Evolutionary conservation across 108 stramenopile species (phyloP).

Genomic region (Discostella stelligeroides): DNA sequence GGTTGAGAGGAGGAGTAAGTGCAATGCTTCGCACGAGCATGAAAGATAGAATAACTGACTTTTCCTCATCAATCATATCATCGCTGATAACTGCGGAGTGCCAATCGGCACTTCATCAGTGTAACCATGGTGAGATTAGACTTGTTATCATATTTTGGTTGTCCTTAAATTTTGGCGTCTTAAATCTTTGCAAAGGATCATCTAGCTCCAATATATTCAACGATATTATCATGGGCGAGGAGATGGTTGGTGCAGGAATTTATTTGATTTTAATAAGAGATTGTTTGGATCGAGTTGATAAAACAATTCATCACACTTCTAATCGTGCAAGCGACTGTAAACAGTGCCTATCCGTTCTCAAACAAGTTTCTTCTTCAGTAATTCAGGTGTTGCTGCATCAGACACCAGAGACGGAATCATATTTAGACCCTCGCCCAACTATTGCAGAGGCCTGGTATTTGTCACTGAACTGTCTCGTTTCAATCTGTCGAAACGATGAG

Average conservation of each 20-base stretch:
- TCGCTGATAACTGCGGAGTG: conserved; percentile 66
- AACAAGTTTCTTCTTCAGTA: conserved; percentile 24
- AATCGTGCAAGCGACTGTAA: conserved; percentile 5
- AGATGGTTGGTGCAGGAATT: conserved; percentile 62
- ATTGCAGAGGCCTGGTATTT: conserved; percentile 77
- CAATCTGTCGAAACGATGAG: conserved; percentile 26
- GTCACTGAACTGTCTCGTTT: conserved; percentile 30
- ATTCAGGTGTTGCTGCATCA: conserved; percentile 20
- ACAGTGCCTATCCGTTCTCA: conserved; percentile 41
- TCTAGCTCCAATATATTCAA: conserved; percentile 61
- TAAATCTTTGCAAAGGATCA: no score
- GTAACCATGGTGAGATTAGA: conserved; percentile 29
- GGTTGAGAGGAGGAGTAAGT: conserved; percentile 65
- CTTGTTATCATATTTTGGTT: background rate
- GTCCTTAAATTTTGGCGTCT: background rate
- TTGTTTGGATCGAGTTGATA: conserved; percentile 20
- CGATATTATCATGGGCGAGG: conserved; percentile 70
- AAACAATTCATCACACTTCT: conserved; percentile 4
- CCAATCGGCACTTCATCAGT: conserved; percentile 53
- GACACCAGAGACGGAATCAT: conserved; percentile 38
- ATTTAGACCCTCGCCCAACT: conserved; percentile 74
- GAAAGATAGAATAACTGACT: conserved; percentile 45
- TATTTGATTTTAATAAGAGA: conserved; percentile 52
- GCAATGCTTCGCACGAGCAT: conserved; percentile 47
- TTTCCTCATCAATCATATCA: conserved; percentile 29